Base-by-base conservation (phyloP, 2,329 filamentous ascomycete genomes). In the Pyrenophora seminiperda region DNA sequence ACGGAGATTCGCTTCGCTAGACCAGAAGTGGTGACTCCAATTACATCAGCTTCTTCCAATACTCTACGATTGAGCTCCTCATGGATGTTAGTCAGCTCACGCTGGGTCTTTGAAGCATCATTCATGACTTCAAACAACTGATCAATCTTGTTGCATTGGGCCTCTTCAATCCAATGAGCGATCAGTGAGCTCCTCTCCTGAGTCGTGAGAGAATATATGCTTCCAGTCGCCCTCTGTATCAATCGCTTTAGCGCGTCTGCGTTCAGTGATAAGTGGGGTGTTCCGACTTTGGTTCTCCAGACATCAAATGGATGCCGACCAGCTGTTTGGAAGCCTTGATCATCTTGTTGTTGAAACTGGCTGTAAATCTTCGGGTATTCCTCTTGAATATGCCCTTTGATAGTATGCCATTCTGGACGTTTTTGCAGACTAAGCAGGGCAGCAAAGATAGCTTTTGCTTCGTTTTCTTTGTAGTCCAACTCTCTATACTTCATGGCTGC, bases 11-110 rank as follows among this genome's bases (percentile, higher is more conserved):
- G 73, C 70, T 61, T 83, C 76, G 84, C 84, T 2, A 87, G 70
- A 0, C 83, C 83, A 0, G 80, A 82, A 0, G 84, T 87, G 0
- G 84, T 87, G 1, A 84, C 70, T 0, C 84, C 84, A 34, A 87
- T 77, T 3, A 87, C 74, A 4, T 81, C 69, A 0, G 79, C 79
- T 15, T 67, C 58, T 18, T 66, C 56, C 1, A 79, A 53, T 1
- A 75, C 62, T 10, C 76, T 64, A n/a, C 71, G 67, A 13, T 76
- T 67, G 1, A 65, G n/a, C n/a, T 79, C 76, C 2, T 68, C 60
- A 11, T 68, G 58, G n/a, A 73, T 60, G 1, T 66, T 59, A 13
- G 14, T 41, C 9, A 67, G 6, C 2, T 46, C 15, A 2, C 17
- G 17, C 24, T 60, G 58, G 5, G 36, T 60, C 5, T 42, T 27